phyloP scores from a whole-genome alignment of 148 eudicot genomes.

The Diospyros lotus region DNA sequence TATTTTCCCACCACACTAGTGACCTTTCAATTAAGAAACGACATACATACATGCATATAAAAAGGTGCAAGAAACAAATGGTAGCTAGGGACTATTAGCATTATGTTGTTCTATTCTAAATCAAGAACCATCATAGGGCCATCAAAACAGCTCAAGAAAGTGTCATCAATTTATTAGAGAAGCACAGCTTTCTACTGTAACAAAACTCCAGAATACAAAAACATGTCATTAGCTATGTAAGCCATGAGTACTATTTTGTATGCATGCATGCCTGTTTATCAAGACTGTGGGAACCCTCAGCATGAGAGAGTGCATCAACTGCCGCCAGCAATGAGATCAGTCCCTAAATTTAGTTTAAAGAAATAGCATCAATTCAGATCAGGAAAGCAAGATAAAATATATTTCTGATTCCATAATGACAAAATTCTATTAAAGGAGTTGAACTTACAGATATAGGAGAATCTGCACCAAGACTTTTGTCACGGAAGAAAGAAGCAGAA shows the following conservation, averaged over 20 bases:
- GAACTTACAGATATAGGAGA: slow-evolving; percentile 85
- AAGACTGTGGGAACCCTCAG: slow-evolving; percentile 23
- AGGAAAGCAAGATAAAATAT: slow-evolving; percentile 7
- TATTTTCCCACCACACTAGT: neutral
- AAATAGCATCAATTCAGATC: slow-evolving; percentile 15
- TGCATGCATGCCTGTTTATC: slow-evolving; percentile 62
- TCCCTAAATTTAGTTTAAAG: slow-evolving; percentile 49
- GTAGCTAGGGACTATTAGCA: neutral
- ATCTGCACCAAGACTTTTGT: slow-evolving; percentile 91
- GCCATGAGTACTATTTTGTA: neutral
- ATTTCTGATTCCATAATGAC: neutral
- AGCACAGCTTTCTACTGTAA: neutral
- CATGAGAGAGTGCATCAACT: slow-evolving; percentile 82
- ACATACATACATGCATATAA: neutral
- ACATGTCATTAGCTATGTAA: slow-evolving; percentile 4
- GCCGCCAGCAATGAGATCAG: slow-evolving; percentile 81
- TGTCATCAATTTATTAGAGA: slow-evolving; percentile 8
- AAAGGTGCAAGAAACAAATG: neutral
- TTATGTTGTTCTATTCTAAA: neutral
- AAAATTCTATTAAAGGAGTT: slow-evolving; percentile 1
- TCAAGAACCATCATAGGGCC: neutral
- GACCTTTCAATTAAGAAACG: neutral
- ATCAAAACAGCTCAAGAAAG: neutral
- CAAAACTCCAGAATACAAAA: neutral
- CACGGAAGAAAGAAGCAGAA: slow-evolving; percentile 94